These are phyloP conservation scores for Phytophthora niederhauseri DNA, from an alignment of 352 stramenopile species.

Conservation along the genomic window DNA sequence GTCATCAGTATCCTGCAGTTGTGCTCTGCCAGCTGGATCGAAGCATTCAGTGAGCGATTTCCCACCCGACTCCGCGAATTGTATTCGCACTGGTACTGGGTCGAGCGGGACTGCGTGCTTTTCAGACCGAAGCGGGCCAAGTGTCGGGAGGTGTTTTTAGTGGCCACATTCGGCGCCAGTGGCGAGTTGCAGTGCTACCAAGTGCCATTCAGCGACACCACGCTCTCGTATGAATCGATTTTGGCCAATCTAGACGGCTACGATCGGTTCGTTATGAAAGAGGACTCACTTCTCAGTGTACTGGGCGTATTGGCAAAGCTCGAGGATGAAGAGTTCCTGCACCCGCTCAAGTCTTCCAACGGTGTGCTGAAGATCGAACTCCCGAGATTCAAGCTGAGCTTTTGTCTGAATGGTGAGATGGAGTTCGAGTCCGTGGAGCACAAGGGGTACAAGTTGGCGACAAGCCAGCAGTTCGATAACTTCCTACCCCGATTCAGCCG, in stretches of 20 bases:
- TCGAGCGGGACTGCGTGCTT: conserved; percentile 46
- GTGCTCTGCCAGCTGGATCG: conserved; percentile 35
- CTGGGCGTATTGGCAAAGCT: conserved; percentile 46
- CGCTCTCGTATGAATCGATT: conserved; percentile 18
- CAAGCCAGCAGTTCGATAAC: conserved; percentile 45
- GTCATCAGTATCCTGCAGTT: conserved; percentile 38
- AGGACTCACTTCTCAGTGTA: conserved; percentile 12
- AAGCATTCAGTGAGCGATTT: conserved; percentile 24
- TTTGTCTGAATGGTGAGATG: conserved; percentile 30
- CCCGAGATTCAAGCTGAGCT: conserved; percentile 47
- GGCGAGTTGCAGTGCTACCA: conserved; percentile 33
- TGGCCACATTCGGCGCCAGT: conserved; percentile 25
- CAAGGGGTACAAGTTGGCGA: conserved; percentile 44
- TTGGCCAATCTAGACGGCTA: conserved; percentile 23
- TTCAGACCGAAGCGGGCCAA: conserved; percentile 35
- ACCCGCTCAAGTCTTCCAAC: conserved; percentile 29
- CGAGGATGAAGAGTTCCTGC: conserved; percentile 39
- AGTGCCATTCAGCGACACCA: conserved; percentile 36
- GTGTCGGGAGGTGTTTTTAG: conserved; percentile 25
- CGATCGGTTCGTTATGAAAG: conserved; percentile 28
- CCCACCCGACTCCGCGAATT: conserved; percentile 36
- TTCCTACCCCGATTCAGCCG: conserved; percentile 44
- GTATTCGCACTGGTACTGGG: conserved; percentile 65
- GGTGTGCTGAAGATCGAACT: conserved; percentile 43
- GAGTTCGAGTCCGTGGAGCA: conserved; percentile 43